These are phyloP conservation scores for Lycium barbarum DNA, from an alignment of 257 asterid species.

Conservation along the genomic window DNA sequence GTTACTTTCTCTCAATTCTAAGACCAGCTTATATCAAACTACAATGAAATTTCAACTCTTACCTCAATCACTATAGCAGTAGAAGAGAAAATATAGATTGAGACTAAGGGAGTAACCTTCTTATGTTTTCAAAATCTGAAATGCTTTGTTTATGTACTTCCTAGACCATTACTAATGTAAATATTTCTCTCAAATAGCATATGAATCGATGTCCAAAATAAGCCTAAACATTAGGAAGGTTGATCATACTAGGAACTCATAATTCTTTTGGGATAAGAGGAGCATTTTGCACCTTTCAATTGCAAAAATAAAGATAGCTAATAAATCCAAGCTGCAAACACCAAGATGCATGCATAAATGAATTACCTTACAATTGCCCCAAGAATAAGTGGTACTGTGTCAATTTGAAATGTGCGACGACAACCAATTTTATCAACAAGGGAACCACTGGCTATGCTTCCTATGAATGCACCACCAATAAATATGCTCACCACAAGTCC, in stretches of 20 bases:
- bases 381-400: slow-evolving; percentile 77
- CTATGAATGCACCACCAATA: slow-evolving; percentile 85
- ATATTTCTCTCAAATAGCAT: background rate
- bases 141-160: background rate
- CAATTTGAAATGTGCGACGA: slow-evolving; percentile 79
- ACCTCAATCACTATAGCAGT: background rate
- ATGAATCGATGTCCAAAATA: slow-evolving; percentile 6
- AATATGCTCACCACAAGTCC: slow-evolving; percentile 93
- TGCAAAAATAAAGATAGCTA: background rate
- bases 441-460: slow-evolving; percentile 76
- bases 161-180: background rate
- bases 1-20: background rate
- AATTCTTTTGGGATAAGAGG: slow-evolving; percentile 1
- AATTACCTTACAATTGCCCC: slow-evolving; percentile 77
- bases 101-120: background rate
- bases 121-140: background rate
- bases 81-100: background rate
- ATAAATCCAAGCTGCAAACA: background rate
- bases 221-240: background rate
- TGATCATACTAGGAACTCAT: slow-evolving; percentile 8
- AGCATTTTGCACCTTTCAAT: slow-evolving; percentile 7
- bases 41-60: background rate
- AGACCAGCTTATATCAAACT: background rate
- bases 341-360: background rate
- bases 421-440: slow-evolving; percentile 81